Base-by-base conservation (phyloP, 2,329 filamentous ascomycete genomes). In the Neophaeococcomyces mojaviensis region DNA sequence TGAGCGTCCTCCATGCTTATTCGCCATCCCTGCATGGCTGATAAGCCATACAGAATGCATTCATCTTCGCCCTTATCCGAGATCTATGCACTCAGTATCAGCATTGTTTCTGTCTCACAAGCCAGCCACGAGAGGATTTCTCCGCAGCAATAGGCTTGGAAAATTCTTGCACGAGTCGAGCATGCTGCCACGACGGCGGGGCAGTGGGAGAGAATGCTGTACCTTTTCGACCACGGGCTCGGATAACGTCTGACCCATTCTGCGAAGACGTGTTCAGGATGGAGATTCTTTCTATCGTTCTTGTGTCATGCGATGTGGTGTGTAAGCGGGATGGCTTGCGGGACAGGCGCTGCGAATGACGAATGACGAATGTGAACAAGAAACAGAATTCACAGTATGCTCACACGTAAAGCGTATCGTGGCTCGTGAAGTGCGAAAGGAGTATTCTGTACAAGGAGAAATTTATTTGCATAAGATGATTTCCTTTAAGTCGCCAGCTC, bases 1-100 rank as follows among this genome's bases (percentile, higher is more conserved):
- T 98, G 92, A 54, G 92, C 82, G 66, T 98, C 92, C 68, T 98
- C 92, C 92, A 98, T 98, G 74, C 87, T 95, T 72, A 98, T 97
- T 72, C 92, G 86, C 92, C 92, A 98, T 74, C 92, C 92, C 71
- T 98, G 92, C 92, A 98, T 98, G 69, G 88, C 88, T 56, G 92
- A 98, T 56, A 97, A 82, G 64, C 92, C 92, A 68, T 86, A 98
- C 64, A 92, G 71, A 64, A 95, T 81, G 64, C 87, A 83, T 56
- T 94, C 88, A 86, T 97, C 89, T 72, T 88, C 82, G 69, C 89
- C 89, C 64, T 82, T 82, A 66, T 84, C 82, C 62, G 92, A 98
- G 71, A 82, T 76, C 92, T 97, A 61, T 36, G 49, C 43, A 42
- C 20, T 36, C 9, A n/a, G 5, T 20, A 35, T 46, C 26, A 46